These are phyloP conservation scores for Flaveria sonorensis DNA, from an alignment of 129 eudicot genomes.

Conservation along the genomic window DNA sequence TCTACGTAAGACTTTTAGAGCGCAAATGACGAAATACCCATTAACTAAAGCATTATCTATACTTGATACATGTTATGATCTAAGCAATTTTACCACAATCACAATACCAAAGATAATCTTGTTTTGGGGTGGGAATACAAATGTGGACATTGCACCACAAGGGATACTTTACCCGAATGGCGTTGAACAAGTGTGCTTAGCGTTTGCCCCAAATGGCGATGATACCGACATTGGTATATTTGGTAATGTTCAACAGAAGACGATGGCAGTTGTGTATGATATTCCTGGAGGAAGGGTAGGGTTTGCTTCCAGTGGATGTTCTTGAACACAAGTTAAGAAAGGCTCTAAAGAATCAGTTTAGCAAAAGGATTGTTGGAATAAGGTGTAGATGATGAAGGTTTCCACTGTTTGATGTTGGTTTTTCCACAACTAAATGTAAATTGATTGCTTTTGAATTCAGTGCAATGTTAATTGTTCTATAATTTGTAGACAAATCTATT, in stretches of 20 bases:
- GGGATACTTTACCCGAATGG: constrained; percentile 43
- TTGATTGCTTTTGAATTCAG: constrained; percentile 18
- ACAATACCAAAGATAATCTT: constrained; percentile 48
- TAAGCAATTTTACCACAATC: constrained; percentile 44
- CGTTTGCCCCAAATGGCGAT: constrained; percentile 65
- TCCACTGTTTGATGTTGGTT: constrained; percentile 13
- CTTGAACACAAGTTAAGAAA: constrained; percentile 25
- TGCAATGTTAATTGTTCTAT: background rate
- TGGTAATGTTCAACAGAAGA: constrained; percentile 78
- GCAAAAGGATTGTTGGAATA: constrained; percentile 30
- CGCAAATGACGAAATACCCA: constrained; percentile 55
- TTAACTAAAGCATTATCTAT: constrained; percentile 48
- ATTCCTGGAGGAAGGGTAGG: constrained; percentile 75
- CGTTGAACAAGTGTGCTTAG: constrained; percentile 50
- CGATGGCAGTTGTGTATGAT: constrained; percentile 68
- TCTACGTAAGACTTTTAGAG: constrained; percentile 47
- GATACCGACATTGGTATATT: constrained; percentile 46
- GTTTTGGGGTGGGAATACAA: constrained; percentile 47
- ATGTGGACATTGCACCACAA: constrained; percentile 27
- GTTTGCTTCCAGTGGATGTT: constrained; percentile 68
- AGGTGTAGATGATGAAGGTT: constrained; percentile 28
- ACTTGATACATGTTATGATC: constrained; percentile 79
- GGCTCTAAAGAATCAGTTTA: background rate
- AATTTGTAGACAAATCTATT: background rate
- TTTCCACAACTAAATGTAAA: constrained; percentile 25